A percentile compares a stretch with the other conserved stretches of the same genome.
Evolutionary conservation across 768 basidiomycete species (phyloP).

Genomic region (Amylocystis lapponica): DNA sequence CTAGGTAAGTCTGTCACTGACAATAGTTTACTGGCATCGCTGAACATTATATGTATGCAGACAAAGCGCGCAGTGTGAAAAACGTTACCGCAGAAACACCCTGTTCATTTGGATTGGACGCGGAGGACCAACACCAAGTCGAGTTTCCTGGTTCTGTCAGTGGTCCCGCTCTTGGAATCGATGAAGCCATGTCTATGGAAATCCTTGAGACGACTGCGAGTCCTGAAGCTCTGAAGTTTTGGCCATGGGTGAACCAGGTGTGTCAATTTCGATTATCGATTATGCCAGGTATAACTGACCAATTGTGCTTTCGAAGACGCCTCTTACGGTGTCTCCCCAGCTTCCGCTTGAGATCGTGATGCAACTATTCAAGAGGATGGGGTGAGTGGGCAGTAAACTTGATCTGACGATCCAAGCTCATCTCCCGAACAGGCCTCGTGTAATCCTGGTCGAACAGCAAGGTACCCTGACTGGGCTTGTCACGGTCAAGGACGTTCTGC

Average conservation of each 20-base stretch:
- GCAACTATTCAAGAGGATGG: slow-evolving; percentile 97
- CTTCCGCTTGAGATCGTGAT: slow-evolving; percentile 94
- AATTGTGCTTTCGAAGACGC: slow-evolving; percentile 52
- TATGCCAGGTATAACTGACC: not conserved
- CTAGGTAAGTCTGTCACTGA: slow-evolving; percentile 48
- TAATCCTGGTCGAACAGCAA: slow-evolving; percentile 90
- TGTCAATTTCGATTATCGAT: slow-evolving; percentile 10
- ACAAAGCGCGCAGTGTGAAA: slow-evolving; percentile 62
- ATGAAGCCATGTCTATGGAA: slow-evolving; percentile 64
- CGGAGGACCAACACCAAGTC: slow-evolving; percentile 47
- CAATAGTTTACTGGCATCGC: not conserved
- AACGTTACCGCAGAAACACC: slow-evolving; percentile 57
- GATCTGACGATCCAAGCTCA: not conserved
- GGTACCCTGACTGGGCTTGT: slow-evolving; percentile 81
- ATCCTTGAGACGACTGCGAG: slow-evolving; percentile 56
- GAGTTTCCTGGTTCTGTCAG: slow-evolving; percentile 34
- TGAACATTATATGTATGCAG: slow-evolving; percentile 33
- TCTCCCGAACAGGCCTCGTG: slow-evolving; percentile 66
- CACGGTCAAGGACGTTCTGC: slow-evolving; percentile 93
- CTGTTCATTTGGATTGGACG: slow-evolving; percentile 61
- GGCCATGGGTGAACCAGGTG: slow-evolving; percentile 96
- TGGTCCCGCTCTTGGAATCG: slow-evolving; percentile 49
- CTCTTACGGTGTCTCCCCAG: slow-evolving; percentile 87
- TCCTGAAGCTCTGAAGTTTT: slow-evolving; percentile 57
- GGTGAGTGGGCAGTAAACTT: slow-evolving; percentile 48